phyloP scores from a whole-genome alignment of 768 basidiomycete genomes.

The Suillus brevipes region DNA sequence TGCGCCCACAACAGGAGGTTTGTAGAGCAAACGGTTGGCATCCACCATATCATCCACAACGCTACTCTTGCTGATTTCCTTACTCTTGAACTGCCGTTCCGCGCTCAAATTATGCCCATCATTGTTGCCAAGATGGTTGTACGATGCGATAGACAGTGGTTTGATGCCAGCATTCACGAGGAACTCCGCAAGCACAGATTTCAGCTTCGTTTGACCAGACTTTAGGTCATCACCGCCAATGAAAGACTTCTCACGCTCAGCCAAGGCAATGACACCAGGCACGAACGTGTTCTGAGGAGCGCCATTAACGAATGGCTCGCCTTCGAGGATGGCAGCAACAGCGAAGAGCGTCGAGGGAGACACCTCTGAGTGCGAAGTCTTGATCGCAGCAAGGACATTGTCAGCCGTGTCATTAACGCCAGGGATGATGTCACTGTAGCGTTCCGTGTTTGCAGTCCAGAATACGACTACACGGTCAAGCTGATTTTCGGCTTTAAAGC shows the following conservation, averaged over 20 bases:
- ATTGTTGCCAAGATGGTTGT: constrained; percentile 99
- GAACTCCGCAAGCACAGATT: constrained; percentile 96
- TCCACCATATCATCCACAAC: constrained; percentile 99
- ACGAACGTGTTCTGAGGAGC: constrained; percentile 99
- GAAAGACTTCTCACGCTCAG: constrained; percentile 86
- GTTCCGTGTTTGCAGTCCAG: constrained; percentile 99
- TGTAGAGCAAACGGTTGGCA: constrained; percentile 87
- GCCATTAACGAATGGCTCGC: constrained; percentile 93
- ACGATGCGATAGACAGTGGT: constrained; percentile 93
- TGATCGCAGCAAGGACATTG: constrained; percentile 80
- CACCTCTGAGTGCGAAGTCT: constrained; percentile 86
- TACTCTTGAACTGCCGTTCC: constrained; percentile 93
- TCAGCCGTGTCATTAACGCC: constrained; percentile 96
- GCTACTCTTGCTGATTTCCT: constrained; percentile 96
- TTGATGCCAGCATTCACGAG: constrained; percentile 98
- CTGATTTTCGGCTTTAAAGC: constrained; percentile 80
- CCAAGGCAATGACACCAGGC: constrained; percentile 89
- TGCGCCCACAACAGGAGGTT: constrained; percentile 62
- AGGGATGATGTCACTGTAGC: constrained; percentile 91
- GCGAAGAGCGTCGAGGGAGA: constrained; percentile 96
- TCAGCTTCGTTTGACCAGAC: constrained; percentile 96
- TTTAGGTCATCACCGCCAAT: constrained; percentile 98
- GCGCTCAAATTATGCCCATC: constrained; percentile 91
- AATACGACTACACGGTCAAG: constrained; percentile 92
- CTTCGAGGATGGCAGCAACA: constrained; percentile 93